These are phyloP conservation scores for Citrus mangshanensis DNA, from an alignment of 345 rosid species.

Conservation along the genomic window DNA sequence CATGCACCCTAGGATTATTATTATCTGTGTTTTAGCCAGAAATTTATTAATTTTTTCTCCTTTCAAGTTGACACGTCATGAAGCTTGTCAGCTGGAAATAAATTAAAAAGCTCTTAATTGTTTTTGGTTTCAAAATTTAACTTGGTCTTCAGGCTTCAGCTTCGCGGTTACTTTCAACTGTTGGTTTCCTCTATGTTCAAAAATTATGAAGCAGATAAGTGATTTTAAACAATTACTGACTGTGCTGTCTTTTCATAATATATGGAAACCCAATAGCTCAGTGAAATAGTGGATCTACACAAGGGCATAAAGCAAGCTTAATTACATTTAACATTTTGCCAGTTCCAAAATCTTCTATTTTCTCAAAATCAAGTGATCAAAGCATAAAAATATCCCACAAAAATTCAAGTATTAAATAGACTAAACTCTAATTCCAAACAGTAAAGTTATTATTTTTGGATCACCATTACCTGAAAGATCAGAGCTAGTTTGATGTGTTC, in stretches of 20 bases:
- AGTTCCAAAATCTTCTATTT: neutral
- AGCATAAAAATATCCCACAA: neutral
- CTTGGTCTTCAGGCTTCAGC: neutral
- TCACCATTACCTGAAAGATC: neutral
- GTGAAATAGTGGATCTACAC: neutral
- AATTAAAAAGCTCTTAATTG: too few species aligned
- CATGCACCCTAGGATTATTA: neutral
- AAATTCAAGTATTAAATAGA: neutral
- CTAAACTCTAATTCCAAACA: neutral
- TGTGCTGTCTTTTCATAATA: neutral
- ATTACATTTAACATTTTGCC: neutral
- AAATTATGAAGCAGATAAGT: neutral
- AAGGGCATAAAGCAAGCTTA: neutral
- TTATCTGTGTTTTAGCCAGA: neutral
- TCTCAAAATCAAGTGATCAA: neutral
- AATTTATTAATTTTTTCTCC: neutral
- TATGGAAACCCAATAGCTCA: neutral
- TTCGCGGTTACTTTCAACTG: neutral
- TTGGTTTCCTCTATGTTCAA: neutral
- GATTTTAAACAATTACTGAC: neutral
- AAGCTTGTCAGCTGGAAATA: too few species aligned
- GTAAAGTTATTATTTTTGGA: neutral
- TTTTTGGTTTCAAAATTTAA: too few species aligned
- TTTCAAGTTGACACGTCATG: neutral
- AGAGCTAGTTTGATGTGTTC: neutral